These are phyloP conservation scores for Myriosclerotinia curreyana DNA, from an alignment of 2,329 filamentous ascomycete species.

Conservation along the genomic window DNA sequence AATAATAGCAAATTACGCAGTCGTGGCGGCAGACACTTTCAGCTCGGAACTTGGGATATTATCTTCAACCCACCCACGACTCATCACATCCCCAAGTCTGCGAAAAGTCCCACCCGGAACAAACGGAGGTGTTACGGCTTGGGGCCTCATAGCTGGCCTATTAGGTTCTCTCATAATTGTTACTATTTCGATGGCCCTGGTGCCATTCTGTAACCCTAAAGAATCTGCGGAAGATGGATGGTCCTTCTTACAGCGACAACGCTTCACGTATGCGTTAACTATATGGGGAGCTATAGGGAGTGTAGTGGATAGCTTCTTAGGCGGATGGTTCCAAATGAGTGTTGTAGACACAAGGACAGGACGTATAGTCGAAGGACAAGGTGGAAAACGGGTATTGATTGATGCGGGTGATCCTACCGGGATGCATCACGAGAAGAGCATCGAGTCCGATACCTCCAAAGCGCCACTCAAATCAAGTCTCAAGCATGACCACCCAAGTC, in stretches of 20 bases:
- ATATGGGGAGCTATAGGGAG: slow-evolving; percentile 76
- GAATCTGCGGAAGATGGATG: slow-evolving; percentile 43
- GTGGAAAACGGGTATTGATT: slow-evolving; percentile 60
- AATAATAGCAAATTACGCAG: slow-evolving; percentile 81
- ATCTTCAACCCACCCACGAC: slow-evolving; percentile 67
- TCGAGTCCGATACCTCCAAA: slow-evolving; percentile 48
- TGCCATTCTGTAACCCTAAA: slow-evolving; percentile 60
- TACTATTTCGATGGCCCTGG: slow-evolving; percentile 59
- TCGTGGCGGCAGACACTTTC: slow-evolving; percentile 89
- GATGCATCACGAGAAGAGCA: slow-evolving; percentile 40
- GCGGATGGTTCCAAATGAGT: slow-evolving; percentile 79
- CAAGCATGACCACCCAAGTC: slow-evolving; percentile 49
- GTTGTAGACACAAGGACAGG: slow-evolving; percentile 80
- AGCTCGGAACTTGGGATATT: slow-evolving; percentile 94
- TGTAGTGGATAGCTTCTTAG: slow-evolving; percentile 82
- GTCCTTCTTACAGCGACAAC: slow-evolving; percentile 51
- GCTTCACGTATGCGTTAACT: slow-evolving; percentile 55
- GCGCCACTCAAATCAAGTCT: slow-evolving; percentile 53
- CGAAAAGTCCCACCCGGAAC: slow-evolving; percentile 83
- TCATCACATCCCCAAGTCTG: slow-evolving; percentile 78
- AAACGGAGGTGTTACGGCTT: slow-evolving; percentile 82
- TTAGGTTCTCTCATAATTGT: slow-evolving; percentile 68
- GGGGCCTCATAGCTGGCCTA: slow-evolving; percentile 70
- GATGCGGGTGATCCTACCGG: slow-evolving; percentile 37
- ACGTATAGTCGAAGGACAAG: slow-evolving; percentile 84